Evolutionary conservation across 2,329 filamentous ascomycete species (phyloP), one percentile per base, ranked within the genome.

Genomic region (Hymenoscyphus scutula): DNA sequence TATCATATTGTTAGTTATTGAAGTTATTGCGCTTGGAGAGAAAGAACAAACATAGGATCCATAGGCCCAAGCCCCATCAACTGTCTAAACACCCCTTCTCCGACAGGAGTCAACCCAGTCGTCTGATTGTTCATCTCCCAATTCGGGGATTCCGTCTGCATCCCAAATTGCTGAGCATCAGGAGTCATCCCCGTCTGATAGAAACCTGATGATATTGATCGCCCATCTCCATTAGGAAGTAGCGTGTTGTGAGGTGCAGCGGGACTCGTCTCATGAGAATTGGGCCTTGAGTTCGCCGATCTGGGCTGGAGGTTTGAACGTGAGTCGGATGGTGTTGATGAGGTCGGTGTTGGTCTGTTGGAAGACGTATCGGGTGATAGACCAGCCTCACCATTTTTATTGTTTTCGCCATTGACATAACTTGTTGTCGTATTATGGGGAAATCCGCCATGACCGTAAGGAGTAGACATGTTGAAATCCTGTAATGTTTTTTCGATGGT

Each of bases 51-150:
- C 81, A 88, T 85, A 11, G 81, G 80, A 66, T 87, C 84, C 79
- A 88, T 84, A 0, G 83, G 78, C 7, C 81, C 81, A 76, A 86
- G 81, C 60, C 80, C 82, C 80, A 86, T 84, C 61, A 87, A 74
- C 8, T 82, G 80, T 62, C 82, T 77, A 55, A 87, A 73, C 53
- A 87, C 79, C 0, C 84, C 83, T 56, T 87, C 84, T 0, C 82
- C 80, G 15, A 84, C 80, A 5, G 82, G 82, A 23, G 82, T 81
- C 76, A 85, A 81, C 8, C 78, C 80, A 19, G 77, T 73, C 59
- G 23, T 75, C 75, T 53, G 74, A 68, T 34, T 80, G 69, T 56
- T 65, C 62, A 34, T 74, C 69, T 82, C 84, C 72, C 72, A 74
- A 45, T 72, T 73, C 2, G 79, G 68, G 61, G 83, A 76, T 13